Evolutionary conservation across 176 grass and related monocot species (phyloP).

Genomic region (Rhynchospora pubera): DNA sequence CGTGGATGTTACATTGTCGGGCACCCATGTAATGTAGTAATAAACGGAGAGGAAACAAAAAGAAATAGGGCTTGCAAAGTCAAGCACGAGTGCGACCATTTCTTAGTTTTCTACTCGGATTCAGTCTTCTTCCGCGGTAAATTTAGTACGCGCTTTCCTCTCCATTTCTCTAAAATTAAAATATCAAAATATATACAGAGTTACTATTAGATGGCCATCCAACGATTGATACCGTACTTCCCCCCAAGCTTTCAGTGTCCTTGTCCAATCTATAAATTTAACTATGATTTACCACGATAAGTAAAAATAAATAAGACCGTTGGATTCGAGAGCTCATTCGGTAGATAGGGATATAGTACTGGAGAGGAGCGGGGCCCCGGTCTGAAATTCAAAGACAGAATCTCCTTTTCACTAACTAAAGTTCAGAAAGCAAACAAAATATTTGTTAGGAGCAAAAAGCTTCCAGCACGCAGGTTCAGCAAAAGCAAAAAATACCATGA

Average conservation of each 20-base stretch:
- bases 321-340: not conserved
- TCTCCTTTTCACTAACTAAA: slow-evolving; percentile 19
- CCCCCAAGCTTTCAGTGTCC: too few species aligned
- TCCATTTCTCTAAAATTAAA: not conserved
- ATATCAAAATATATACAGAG: not conserved
- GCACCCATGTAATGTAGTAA: too few species aligned
- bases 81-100: slow-evolving; percentile 9
- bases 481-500: too few species aligned
- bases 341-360: not conserved
- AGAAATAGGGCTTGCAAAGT: not conserved
- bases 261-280: too few species aligned
- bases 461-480: not conserved
- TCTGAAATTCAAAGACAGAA: not conserved
- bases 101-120: too few species aligned
- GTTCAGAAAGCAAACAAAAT: slow-evolving; percentile 7
- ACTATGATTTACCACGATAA: not conserved
- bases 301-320: not conserved
- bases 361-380: not conserved
- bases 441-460: not conserved
- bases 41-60: not conserved
- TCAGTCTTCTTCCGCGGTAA: not conserved
- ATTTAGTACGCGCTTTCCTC: not conserved
- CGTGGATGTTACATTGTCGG: too few species aligned
- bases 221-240: too few species aligned
- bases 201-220: too few species aligned